phyloP scores from a whole-genome alignment of 2,329 filamentous ascomycete genomes.

The Botryotinia convoluta region DNA sequence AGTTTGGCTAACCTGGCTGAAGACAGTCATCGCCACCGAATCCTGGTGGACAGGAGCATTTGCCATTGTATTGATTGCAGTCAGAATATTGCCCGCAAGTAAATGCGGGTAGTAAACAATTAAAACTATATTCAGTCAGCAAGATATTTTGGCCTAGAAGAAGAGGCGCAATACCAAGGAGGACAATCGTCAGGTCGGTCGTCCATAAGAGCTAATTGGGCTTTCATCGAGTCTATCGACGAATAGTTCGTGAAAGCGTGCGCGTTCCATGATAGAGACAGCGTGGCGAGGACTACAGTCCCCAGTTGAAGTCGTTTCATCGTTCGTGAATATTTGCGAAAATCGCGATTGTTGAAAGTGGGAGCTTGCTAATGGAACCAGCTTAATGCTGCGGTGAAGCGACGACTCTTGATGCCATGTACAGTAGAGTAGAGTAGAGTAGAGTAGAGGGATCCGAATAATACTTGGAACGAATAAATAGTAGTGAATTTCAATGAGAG shows the following conservation, averaged over 20 bases:
- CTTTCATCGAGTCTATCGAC: conserved; percentile 58
- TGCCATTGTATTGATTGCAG: conserved; percentile 87
- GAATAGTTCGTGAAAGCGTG: conserved; percentile 55
- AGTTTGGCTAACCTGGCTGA: conserved; percentile 59
- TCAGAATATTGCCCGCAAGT: conserved; percentile 85
- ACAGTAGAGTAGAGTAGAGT: neutral
- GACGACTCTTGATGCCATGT: conserved; percentile 18
- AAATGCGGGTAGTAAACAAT: conserved; percentile 92
- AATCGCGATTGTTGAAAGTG: conserved; percentile 20
- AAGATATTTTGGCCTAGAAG: neutral
- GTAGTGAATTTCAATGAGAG: neutral
- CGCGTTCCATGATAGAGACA: conserved; percentile 44
- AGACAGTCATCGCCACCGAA: conserved; percentile 95
- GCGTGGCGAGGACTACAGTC: conserved; percentile 32
- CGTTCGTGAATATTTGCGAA: conserved; percentile 5
- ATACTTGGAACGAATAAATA: neutral
- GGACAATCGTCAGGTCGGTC: conserved; percentile 75
- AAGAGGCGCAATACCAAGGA: conserved; percentile 58
- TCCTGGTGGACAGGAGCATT: conserved; percentile 87
- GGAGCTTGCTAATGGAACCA: conserved; percentile 19
- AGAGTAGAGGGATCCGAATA: neutral
- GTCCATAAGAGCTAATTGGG: conserved; percentile 68
- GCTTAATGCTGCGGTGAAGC: conserved; percentile 20
- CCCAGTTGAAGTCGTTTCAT: conserved; percentile 33
- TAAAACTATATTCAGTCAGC: conserved; percentile 64